Evolutionary conservation across 2,329 filamentous ascomycete genomes (phyloP).

Genomic region (Mollisiaceae sp.): DNA sequence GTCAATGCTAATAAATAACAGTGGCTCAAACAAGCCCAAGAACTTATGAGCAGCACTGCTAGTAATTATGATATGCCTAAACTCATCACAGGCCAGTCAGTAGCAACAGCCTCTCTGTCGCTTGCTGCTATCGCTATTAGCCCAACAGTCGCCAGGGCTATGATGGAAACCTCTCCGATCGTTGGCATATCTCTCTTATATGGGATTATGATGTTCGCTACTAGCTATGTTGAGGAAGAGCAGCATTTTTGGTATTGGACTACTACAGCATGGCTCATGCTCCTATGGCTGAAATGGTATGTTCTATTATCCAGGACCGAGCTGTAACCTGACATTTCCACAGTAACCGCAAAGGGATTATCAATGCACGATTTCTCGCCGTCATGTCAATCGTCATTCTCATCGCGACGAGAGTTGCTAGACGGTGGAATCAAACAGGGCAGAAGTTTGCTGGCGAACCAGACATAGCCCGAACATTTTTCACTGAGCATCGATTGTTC

Average conservation of each 20-base stretch:
- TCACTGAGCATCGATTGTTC: constrained; percentile 65
- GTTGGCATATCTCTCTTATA: constrained; percentile 65
- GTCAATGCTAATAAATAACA: constrained; percentile 35
- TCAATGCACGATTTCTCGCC: constrained; percentile 23
- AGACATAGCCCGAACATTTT: constrained; percentile 78
- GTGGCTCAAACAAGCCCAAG: constrained; percentile 60
- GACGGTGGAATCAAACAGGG: constrained; percentile 95
- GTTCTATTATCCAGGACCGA: neutral
- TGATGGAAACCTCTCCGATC: constrained; percentile 50
- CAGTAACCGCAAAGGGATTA: constrained; percentile 34
- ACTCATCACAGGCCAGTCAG: constrained; percentile 54
- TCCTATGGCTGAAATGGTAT: constrained; percentile 54
- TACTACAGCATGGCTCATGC: constrained; percentile 70
- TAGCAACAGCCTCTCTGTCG: constrained; percentile 45
- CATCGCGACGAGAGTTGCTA: constrained; percentile 65
- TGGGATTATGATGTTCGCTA: constrained; percentile 93
- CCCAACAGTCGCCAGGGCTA: constrained; percentile 47
- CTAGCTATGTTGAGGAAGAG: constrained; percentile 97
- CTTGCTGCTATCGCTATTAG: constrained; percentile 45
- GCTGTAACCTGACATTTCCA: constrained; percentile 27
- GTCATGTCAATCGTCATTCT: constrained; percentile 55
- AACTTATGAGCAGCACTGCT: constrained; percentile 83
- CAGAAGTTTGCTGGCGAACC: constrained; percentile 93
- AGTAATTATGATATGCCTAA: constrained; percentile 85
- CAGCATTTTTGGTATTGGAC: constrained; percentile 99